Evolutionary conservation across 129 eudicot species (phyloP), one percentile per base, ranked within the genome.

Genomic region (Oenanthe sinensis): DNA sequence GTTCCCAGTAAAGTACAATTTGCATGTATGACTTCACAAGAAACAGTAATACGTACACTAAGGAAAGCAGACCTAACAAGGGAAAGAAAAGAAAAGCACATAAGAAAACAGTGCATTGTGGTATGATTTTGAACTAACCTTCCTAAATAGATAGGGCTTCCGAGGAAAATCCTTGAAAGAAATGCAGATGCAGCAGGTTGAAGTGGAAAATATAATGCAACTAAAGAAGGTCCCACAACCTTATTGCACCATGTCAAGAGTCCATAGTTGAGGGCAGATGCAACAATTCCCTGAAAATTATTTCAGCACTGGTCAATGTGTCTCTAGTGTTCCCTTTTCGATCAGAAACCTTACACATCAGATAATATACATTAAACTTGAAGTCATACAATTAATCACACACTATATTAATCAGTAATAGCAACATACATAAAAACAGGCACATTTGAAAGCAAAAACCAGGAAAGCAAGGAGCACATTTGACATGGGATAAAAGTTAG

Each of bases 111-210:
- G 44, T n/a, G 44, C 4, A 71, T 36, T 19, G 26, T 7, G 28
- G 22, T 43, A 45, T 28, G 3, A 19, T 39, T 49, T 6, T 42
- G 81, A 80, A 78, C 86, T 82, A 54, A 94, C 99, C 99, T 96
- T 89, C 99, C 99, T 78, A 96, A 78, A 81, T 88, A 96, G 28
- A 96, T 87, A 42, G 99, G 89, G 89, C 92, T 90, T 79, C 97
- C 97, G 33, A 96, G 97, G 85, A 96, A 96, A 46, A 90, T 67
- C 84, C 79, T 91, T 58, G 99, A 96, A 85, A 96, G 78, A 79
- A 96, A 82, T 48, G 99, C 95, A 42, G 99, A 90, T 52, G 95
- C 92, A 83, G 93, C 97, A 79, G 99, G 99, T 83, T 96, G 99
- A 80, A 96, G 93, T 47, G 99, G 99, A 78, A 85, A 85, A 75